Base-by-base conservation (phyloP, 352 stramenopile genomes). In the Pythium rhizo-oryzae region DNA sequence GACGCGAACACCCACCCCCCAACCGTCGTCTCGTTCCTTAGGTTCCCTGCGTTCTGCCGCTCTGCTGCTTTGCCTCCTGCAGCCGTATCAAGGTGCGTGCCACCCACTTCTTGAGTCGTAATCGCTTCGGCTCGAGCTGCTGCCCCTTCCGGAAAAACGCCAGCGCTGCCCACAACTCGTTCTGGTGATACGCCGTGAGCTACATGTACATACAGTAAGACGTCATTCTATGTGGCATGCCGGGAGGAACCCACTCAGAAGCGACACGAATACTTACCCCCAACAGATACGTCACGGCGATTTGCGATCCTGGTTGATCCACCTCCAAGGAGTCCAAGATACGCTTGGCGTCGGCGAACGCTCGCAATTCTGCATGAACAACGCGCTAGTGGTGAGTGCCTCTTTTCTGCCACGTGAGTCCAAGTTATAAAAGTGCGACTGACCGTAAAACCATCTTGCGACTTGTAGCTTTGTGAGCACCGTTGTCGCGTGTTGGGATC, bases 381-480 rank as follows among this genome's bases (percentile, higher is more conserved):
- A 33, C 21, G 18, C 23, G 15, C 21, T 65, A 64, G 6, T 9
- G 15, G 12, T 62, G 25, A 71, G 47, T 47, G 25, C 16, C 41
- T 33, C 15, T n/a, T n/a, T n/a, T n/a, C n/a, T n/a, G n/a, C n/a
- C n/a, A n/a, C n/a, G n/a, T n/a, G n/a, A n/a, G n/a, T n/a, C n/a
- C n/a, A n/a, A n/a, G n/a, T n/a, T n/a, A n/a, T 43, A 60, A 18
- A 49, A 7, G 33, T 35, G 24, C 21, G 23, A 53, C 77, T 69
- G 69, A 92, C 86, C 70, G 60, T 88, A 94, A 46, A 92, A 84
- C 86, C 86, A 94, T n/a, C 86, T 67, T 15, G 78, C 79, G 12
- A 90, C 50, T 55, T 92, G 84, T 33, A 94, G 60, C 13, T 70
- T 62, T 24, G 57, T 50, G 41, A 74, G 43, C 11, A 55, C 33